Conservation (phyloP, 169 alveolate genomes). For the Amoebophrya sp. region DNA sequence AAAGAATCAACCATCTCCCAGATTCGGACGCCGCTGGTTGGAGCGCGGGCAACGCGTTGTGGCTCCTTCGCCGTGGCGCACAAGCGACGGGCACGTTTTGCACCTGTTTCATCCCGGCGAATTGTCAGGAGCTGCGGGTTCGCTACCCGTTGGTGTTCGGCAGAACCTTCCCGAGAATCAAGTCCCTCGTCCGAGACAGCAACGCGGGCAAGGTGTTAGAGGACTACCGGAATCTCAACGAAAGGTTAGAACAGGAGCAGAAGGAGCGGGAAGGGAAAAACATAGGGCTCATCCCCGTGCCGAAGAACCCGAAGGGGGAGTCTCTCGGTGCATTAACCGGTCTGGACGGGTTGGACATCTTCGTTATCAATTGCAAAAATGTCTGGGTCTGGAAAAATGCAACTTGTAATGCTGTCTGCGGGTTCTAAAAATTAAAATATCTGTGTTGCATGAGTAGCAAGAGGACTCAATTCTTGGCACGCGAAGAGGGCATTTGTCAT, state of each 20-base stretch:
- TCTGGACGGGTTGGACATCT: neutral
- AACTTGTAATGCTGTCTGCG: too few species aligned
- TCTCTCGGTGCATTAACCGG: neutral
- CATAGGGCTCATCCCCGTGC: neutral
- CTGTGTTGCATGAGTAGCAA: too few species aligned
- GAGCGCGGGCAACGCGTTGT: neutral
- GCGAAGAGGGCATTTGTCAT: too few species aligned
- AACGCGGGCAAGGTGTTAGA: constrained; percentile 14
- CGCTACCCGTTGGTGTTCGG: neutral
- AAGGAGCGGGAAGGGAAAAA: neutral
- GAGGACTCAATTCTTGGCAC: too few species aligned
- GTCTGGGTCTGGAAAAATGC: too few species aligned
- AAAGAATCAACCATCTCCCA: too few species aligned
- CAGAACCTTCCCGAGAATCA: neutral
- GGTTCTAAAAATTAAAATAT: too few species aligned
- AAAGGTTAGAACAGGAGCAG: neutral
- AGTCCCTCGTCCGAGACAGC: neutral
- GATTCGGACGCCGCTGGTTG: constrained; percentile 15
- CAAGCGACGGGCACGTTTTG: neutral
- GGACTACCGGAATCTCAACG: neutral
- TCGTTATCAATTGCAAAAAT: too few species aligned
- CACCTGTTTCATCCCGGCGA: neutral
- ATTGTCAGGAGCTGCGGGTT: neutral
- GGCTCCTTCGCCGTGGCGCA: neutral
- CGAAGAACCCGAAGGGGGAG: constrained; percentile 12